Base-by-base conservation (phyloP, 176 grass and related monocot genomes). In the Aegilops umbellulata region DNA sequence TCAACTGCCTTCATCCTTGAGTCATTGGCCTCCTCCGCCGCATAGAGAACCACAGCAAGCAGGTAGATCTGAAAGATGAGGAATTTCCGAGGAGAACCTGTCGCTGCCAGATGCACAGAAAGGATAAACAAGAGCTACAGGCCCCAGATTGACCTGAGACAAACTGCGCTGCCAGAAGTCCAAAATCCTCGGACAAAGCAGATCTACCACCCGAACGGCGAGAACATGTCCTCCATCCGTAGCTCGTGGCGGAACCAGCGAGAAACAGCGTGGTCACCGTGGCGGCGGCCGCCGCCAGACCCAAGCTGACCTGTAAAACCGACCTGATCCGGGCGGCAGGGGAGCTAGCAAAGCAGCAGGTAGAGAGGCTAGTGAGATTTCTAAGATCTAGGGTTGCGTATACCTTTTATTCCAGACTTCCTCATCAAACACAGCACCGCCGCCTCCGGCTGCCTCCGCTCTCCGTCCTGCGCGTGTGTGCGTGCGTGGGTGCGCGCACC, bases 371-470 rank as follows among this genome's bases (percentile, higher is more conserved):
- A 89, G 9, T 81, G 36, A 87, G 80, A 91, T 77, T 87, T 85
- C 81, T 91, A 88, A 91, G 86, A 91, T 88, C 89, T 91, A 91
- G 82, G 76, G 63, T 91, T 81, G 61, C 86, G 36, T 85, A 81
- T 91, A 91, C 89, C 89, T 91, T 87, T 91, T 69, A 61, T 77
- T 77, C 86, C 89, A 63, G 80, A 85, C 85, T 90, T 90, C 85
- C 60, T 83, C 89, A 84, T 87, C 89, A 88, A 88, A 69, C 49
- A 69, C 76, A 31, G 76, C 63, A 53, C 63, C 80, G 80, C 84
- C 42, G 31, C 55, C 65, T 64, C 74, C 38, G 32, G 58, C 80
- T 26, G 19, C 34, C 32, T 34, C 60, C 74, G n/a, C 57, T 13
- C 47, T 26, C 70, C 60, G 24, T 60, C 76, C 74, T 75, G 25